phyloP scores from a whole-genome alignment of 2,329 filamentous ascomycete species.

The Botrytis pseudocinerea region DNA sequence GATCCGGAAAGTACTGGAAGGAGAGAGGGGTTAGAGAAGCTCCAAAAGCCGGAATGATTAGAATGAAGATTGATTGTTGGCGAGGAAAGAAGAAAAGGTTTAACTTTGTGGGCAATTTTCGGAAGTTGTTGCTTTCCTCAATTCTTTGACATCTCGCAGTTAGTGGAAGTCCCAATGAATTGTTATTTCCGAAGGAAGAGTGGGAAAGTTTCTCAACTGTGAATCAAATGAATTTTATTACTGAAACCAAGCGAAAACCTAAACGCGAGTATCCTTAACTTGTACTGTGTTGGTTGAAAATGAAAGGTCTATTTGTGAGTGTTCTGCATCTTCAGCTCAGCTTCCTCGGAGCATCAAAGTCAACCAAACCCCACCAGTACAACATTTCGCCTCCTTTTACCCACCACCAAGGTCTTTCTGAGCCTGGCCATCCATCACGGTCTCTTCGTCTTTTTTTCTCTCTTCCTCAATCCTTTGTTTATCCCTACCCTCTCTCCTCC shows the following conservation, averaged over 20 bases:
- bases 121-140: too few species aligned
- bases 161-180: too few species aligned
- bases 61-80: neutral
- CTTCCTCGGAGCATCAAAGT: neutral
- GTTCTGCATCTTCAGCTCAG: too few species aligned
- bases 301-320: neutral
- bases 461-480: slow-evolving; percentile 29
- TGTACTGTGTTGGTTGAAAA: too few species aligned
- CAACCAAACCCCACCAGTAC: neutral
- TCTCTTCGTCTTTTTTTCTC: neutral
- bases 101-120: too few species aligned
- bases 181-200: too few species aligned
- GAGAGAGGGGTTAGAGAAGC: slow-evolving; percentile 36
- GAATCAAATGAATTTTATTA: too few species aligned
- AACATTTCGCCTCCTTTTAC: neutral
- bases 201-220: too few species aligned
- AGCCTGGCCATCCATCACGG: neutral
- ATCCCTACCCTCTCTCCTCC: slow-evolving; percentile 44
- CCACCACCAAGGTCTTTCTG: too few species aligned
- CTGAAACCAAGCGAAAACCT: too few species aligned
- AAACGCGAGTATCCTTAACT: too few species aligned
- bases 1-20: slow-evolving; percentile 50
- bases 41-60: neutral
- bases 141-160: too few species aligned
- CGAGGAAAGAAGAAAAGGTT: neutral